These are phyloP conservation scores for Chlamydomonas sp. DNA, from an alignment of 139 green algal species.

Conservation along the genomic window DNA sequence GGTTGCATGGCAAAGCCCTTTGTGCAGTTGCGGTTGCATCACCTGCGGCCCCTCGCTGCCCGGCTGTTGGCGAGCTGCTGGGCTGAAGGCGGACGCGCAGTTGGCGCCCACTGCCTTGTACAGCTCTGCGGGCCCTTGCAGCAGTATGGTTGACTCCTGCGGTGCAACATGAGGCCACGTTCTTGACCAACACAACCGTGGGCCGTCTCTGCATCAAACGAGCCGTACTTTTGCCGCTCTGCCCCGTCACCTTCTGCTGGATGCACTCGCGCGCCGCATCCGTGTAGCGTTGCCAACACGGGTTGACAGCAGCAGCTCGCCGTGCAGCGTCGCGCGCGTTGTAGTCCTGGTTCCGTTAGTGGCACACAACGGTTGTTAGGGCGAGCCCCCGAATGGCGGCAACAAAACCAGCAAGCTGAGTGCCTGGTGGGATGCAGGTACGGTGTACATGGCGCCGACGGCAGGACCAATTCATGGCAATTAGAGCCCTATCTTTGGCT, in stretches of 20 bases:
- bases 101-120: background rate
- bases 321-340: background rate
- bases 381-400: background rate
- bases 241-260: background rate
- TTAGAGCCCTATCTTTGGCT: background rate
- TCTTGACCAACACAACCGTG: background rate
- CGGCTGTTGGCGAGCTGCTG: background rate
- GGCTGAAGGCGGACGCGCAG: background rate
- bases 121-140: background rate
- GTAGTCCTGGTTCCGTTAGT: background rate
- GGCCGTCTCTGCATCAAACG: background rate
- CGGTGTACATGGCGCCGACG: background rate
- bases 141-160: constrained; percentile 5
- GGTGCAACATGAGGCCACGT: background rate
- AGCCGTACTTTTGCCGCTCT: background rate
- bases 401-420: background rate
- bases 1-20: background rate
- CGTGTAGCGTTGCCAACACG: background rate
- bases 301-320: background rate
- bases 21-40: background rate
- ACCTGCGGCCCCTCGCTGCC: background rate
- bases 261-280: background rate
- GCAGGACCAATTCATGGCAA: background rate
- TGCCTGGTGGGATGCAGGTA: background rate
- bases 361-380: background rate